Base-by-base conservation (phyloP, 2,329 filamentous ascomycete genomes). In the Neopestalotiopsis sp. region DNA sequence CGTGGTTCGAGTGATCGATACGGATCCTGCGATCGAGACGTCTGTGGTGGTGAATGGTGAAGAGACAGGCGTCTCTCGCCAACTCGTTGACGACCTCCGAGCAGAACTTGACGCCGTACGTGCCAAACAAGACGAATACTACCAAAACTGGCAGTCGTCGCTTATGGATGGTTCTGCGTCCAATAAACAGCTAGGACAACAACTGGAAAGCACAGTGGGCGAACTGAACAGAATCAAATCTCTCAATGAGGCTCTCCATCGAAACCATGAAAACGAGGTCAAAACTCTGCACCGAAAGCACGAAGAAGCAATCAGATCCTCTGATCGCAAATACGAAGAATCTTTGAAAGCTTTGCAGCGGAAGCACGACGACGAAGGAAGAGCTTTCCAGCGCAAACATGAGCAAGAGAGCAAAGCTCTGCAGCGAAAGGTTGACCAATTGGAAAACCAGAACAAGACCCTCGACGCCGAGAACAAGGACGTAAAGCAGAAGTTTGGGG, bases 61-160 rank as follows among this genome's bases (percentile, higher is more conserved):
- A 12, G 91, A 96, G 73, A 95, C 95, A 75, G 95, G 95, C 4
- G 92, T 99, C 49, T 97, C 97, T n/a, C 89, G 95, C 56, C 94
- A 98, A 75, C 84, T 98, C 49, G 93, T 99, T 3, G 96, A 99
- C 78, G 91, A 92, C 1, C 84, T 99, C 40, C 90, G 94, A 64
- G 86, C 86, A 4, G 92, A 98, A 77, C 80, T 97, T 0, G 96
- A 99, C 78, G 91, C 92, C 1, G 84, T 99, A 42, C 90, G 94
- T 65, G 86, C 86, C 4, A 92, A 98, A 77, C 80, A 97, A 1
- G 90, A 92, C 69, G 91, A 95, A 69, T 94, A 91, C 71, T 90
- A 90, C 28, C 80, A 80, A 40, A 78, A 81, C 1, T 75, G 90
- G 32, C 81, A 86, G 69, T 83, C 86, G 52, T 78, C 81, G 1